Evolutionary conservation across 2,329 filamentous ascomycete genomes (phyloP).

Genomic region (Huntiella omanensis): DNA sequence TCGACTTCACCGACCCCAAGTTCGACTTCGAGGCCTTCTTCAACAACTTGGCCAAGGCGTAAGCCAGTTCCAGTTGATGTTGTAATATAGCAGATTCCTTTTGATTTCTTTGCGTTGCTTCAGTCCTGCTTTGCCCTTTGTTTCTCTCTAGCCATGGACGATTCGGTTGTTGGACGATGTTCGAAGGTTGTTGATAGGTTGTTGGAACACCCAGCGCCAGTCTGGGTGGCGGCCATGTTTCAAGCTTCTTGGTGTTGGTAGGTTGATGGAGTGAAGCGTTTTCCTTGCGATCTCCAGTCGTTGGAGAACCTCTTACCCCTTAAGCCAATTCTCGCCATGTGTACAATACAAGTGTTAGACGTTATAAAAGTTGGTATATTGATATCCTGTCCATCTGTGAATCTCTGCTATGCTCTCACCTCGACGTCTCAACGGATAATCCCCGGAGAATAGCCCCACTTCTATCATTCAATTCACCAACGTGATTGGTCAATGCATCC

Average conservation of each 20-base stretch:
- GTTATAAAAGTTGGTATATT: conserved; percentile 5
- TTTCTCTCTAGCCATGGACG: conserved; percentile 1
- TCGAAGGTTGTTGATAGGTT: too few species aligned
- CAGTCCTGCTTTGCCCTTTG: not conserved
- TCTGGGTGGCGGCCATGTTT: conserved; percentile 2
- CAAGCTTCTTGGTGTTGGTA: conserved; percentile 1
- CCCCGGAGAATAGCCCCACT: conserved; percentile 2
- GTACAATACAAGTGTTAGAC: conserved; percentile 12
- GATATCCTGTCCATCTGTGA: not conserved
- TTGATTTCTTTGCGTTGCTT: conserved; percentile 1
- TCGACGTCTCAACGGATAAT: conserved; percentile 1
- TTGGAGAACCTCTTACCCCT: too few species aligned
- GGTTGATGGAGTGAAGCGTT: not conserved
- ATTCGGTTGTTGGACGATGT: not conserved
- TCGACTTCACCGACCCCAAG: conserved; percentile 59
- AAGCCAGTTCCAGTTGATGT: conserved; percentile 14
- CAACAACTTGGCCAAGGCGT: conserved; percentile 38
- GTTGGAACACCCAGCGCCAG: conserved; percentile 4
- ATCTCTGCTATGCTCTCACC: not conserved
- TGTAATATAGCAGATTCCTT: conserved; percentile 8
- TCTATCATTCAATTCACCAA: not conserved
- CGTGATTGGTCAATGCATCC: not conserved
- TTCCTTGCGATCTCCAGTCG: not conserved
- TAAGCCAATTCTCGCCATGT: conserved; percentile 4
- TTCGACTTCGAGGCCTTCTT: conserved; percentile 86